Conservation (phyloP, 1,284 basidiomycete genomes). For the Thecaphora frezii region DNA sequence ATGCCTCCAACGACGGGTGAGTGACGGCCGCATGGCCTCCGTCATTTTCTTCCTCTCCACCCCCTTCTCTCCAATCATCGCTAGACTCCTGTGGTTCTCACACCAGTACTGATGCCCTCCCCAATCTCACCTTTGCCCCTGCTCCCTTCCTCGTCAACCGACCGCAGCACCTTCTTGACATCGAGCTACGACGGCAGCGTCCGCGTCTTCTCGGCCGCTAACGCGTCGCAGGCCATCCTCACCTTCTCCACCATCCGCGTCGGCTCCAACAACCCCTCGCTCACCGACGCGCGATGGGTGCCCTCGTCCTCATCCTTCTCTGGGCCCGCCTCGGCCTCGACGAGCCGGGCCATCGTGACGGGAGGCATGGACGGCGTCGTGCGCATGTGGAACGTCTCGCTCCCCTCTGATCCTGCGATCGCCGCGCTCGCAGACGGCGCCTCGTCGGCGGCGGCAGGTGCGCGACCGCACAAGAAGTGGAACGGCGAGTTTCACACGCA, state of each 20-base stretch:
- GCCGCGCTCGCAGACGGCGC: background rate
- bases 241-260: conserved; percentile 32
- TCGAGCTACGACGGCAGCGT: conserved; percentile 58
- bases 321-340: conserved; percentile 2
- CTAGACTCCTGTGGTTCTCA: too few relatives aligned
- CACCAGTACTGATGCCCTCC: background rate
- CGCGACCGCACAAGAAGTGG: conserved; percentile 16
- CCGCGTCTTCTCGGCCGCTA: conserved; percentile 39
- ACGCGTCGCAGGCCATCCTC: conserved; percentile 27
- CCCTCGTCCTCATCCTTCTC: background rate
- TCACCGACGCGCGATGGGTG: conserved; percentile 73
- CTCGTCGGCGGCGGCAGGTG: conserved; percentile 3
- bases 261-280: conserved; percentile 61
- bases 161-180: conserved; percentile 54
- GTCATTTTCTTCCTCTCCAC: too few relatives aligned
- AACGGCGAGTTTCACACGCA: conserved; percentile 29
- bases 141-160: background rate
- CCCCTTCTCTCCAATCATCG: too few relatives aligned
- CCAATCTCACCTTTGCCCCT: background rate
- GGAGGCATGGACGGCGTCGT: conserved; percentile 79
- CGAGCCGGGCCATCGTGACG: conserved; percentile 64
- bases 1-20: conserved; percentile 68
- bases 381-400: conserved; percentile 40
- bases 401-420: conserved; percentile 1
- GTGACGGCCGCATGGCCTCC: too few relatives aligned